Evolutionary conservation across 2,329 filamentous ascomycete genomes (phyloP).

Genomic region (Basipetospora chlamydospora): DNA sequence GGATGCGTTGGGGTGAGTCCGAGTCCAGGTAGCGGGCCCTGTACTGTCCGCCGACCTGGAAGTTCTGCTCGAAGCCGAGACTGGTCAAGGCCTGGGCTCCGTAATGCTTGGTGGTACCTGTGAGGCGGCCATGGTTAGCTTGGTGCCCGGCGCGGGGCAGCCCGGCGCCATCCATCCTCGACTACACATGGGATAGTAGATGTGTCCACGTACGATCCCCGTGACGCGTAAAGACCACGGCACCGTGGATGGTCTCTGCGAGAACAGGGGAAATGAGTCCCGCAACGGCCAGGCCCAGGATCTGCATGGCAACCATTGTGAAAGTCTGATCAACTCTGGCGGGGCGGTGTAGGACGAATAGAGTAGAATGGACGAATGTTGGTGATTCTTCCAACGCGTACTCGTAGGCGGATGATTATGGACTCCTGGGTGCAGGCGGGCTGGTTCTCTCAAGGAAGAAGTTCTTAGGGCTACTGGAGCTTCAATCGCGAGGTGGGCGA

Average conservation of each 20-base stretch:
- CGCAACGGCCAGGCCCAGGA: not conserved
- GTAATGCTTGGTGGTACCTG: slow-evolving; percentile 22
- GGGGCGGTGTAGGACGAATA: no score
- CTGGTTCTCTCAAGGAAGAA: no score
- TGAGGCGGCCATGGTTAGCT: not conserved
- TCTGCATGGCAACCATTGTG: not conserved
- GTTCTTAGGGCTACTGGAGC: no score
- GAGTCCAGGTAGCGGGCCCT: slow-evolving; percentile 11
- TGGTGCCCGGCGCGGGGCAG: no score
- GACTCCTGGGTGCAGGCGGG: no score
- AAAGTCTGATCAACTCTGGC: no score
- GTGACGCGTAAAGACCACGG: slow-evolving; percentile 18
- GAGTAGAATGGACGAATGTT: no score
- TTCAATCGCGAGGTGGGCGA: no score
- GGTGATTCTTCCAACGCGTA: no score
- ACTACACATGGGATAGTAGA: not conserved
- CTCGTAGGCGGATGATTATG: no score
- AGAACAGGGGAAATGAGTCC: slow-evolving; percentile 7
- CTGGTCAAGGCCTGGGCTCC: slow-evolving; percentile 17
- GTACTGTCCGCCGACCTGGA: slow-evolving; percentile 13
- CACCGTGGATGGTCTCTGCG: slow-evolving; percentile 19
- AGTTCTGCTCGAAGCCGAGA: slow-evolving; percentile 19
- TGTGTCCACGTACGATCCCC: not conserved
- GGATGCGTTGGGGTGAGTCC: slow-evolving; percentile 15
- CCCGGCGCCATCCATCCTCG: no score